These are phyloP conservation scores for Dujonia santamariae DNA, from an alignment of 1,139 yeast species.

Conservation along the genomic window DNA sequence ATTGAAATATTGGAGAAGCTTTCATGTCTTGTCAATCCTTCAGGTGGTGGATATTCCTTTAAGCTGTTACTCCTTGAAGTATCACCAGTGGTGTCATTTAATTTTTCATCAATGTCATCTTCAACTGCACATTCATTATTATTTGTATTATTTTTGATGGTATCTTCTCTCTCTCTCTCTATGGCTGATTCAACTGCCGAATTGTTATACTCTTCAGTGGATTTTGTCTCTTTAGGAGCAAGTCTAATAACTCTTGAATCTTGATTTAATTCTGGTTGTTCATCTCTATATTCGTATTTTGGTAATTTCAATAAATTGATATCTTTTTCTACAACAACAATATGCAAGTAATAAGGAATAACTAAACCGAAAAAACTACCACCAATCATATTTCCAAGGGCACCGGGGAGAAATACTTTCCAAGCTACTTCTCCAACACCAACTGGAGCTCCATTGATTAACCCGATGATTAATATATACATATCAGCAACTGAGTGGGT, in stretches of 20 bases:
- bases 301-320: conserved; percentile 59
- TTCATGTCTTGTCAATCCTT: neutral
- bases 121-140: conserved; percentile 10
- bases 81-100: conserved; percentile 5
- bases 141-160: no score
- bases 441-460: conserved; percentile 61
- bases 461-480: conserved; percentile 62
- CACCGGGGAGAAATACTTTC: conserved; percentile 67
- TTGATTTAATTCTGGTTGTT: conserved; percentile 71
- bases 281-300: conserved; percentile 65
- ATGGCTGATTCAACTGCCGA: no score
- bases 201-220: no score
- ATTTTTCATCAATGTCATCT: conserved; percentile 9
- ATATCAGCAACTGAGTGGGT: conserved; percentile 83
- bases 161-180: no score
- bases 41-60: conserved; percentile 4
- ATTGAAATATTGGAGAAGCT: conserved; percentile 3
- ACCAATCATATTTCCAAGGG: conserved; percentile 70
- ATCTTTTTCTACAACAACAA: conserved; percentile 68
- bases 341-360: conserved; percentile 67
- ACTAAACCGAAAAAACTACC: conserved; percentile 61
- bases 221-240: conserved; percentile 17
- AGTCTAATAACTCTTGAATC: conserved; percentile 72
- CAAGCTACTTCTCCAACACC: conserved; percentile 65
- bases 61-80: no score